phyloP scores from a whole-genome alignment of 2,329 filamentous ascomycete species.

The Apiospora saccharicola region DNA sequence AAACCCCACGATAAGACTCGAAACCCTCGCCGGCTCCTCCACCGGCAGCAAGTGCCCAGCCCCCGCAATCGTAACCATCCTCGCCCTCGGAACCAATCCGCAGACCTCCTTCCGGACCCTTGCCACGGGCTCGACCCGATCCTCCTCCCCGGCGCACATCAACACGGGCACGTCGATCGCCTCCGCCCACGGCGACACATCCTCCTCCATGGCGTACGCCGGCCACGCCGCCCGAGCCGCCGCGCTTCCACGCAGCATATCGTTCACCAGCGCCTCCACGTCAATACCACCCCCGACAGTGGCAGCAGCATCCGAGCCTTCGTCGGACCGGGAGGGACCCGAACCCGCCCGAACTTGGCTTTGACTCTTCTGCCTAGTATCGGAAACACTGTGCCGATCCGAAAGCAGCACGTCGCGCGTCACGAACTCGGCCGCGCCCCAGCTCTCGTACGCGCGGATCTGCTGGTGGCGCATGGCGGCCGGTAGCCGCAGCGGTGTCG shows the following conservation, averaged over 20 bases:
- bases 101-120: not conserved
- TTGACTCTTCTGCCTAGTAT: not conserved
- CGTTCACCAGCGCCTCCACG: constrained; percentile 31
- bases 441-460: constrained; percentile 41
- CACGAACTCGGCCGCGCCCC: constrained; percentile 41
- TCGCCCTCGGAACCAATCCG: not conserved
- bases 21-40: not conserved
- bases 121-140: not conserved
- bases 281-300: not conserved
- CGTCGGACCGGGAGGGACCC: constrained; percentile 23
- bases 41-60: not conserved
- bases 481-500: constrained; percentile 41
- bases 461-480: constrained; percentile 43
- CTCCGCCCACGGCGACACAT: constrained; percentile 36
- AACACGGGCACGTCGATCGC: constrained; percentile 34
- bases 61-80: not conserved
- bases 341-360: not conserved
- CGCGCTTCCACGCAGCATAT: constrained; percentile 41
- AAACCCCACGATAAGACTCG: not conserved
- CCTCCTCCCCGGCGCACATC: constrained; percentile 39
- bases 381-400: too few species aligned
- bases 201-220: constrained; percentile 43
- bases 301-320: not conserved
- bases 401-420: constrained; percentile 42
- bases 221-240: constrained; percentile 46